A percentile compares a stretch with the other conserved stretches of the same genome.
phyloP scores from a whole-genome alignment of 192 early-diverging fungal genomes.

The Dissophora globulifera region DNA sequence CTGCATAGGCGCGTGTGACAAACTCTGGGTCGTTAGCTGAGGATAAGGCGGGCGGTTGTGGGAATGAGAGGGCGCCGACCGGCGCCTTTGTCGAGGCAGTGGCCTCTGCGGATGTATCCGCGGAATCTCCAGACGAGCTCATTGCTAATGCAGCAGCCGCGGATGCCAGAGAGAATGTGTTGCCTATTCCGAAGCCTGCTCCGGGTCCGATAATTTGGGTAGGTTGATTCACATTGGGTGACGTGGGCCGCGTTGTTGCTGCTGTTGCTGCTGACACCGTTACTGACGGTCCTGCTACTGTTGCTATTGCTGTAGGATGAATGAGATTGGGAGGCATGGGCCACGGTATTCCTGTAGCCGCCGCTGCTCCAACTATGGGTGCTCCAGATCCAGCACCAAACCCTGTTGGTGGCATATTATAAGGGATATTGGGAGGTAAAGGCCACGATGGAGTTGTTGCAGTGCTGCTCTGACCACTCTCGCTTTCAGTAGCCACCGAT shows the following conservation, averaged over 20 bases:
- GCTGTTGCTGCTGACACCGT: too few species aligned
- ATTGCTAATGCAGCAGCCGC: not conserved
- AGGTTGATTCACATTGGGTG: not conserved
- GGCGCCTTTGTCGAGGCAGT: not conserved
- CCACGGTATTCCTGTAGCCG: too few species aligned
- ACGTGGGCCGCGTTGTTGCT: not conserved
- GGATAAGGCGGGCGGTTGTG: not conserved
- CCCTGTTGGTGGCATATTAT: too few species aligned
- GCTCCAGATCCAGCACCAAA: too few species aligned
- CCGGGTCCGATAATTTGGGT: too few species aligned
- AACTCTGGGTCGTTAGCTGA: not conserved
- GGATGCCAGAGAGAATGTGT: too few species aligned
- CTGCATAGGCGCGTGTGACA: not conserved
- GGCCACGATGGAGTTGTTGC: not conserved
- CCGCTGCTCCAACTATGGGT: too few species aligned
- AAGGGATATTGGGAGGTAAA: constrained; percentile 17
- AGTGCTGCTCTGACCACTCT: not conserved
- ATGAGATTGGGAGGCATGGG: too few species aligned
- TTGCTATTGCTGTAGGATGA: too few species aligned
- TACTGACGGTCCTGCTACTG: too few species aligned
- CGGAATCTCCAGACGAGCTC: not conserved
- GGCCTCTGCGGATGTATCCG: constrained; percentile 6
- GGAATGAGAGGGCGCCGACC: not conserved
- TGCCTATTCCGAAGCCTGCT: too few species aligned
- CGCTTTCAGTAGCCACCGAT: not conserved